These are phyloP conservation scores for Apiotrichum domesticum DNA, from an alignment of 1,284 basidiomycete genomes.

Conservation along the genomic window DNA sequence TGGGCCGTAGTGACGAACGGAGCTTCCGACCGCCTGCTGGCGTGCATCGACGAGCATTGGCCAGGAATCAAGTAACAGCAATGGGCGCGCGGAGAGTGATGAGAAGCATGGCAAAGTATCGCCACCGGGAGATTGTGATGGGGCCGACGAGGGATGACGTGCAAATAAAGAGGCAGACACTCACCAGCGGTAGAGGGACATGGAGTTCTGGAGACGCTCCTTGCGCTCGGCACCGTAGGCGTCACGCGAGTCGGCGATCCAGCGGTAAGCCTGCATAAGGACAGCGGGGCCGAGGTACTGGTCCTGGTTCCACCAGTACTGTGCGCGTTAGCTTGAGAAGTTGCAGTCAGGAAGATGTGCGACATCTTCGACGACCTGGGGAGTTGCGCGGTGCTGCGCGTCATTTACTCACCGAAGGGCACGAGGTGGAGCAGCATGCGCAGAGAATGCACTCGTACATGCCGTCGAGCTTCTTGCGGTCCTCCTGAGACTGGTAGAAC, in stretches of 20 bases:
- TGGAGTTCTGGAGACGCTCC: conserved; percentile 88
- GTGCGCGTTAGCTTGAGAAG: conserved; percentile 18
- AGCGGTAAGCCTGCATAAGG: conserved; percentile 90
- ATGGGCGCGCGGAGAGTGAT: too few relatives aligned
- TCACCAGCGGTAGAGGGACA: conserved; percentile 68
- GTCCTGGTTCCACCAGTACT: conserved; percentile 99
- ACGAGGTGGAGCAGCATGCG: conserved; percentile 93
- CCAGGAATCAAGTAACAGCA: too few relatives aligned
- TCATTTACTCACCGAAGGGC: conserved; percentile 55
- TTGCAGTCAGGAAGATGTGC: not conserved
- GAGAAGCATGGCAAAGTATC: too few relatives aligned
- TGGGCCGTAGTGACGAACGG: not conserved
- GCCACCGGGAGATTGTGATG: not conserved
- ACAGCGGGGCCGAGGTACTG: conserved; percentile 96
- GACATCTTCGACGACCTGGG: too few relatives aligned
- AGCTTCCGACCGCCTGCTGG: too few relatives aligned
- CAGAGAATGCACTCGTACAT: conserved; percentile 77
- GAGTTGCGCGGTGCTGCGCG: too few relatives aligned
- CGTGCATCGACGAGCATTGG: too few relatives aligned
- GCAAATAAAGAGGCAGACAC: not conserved
- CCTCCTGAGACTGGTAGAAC: conserved; percentile 82
- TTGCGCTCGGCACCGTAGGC: conserved; percentile 72
- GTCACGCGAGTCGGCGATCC: conserved; percentile 97
- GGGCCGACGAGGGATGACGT: not conserved
- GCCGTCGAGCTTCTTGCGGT: conserved; percentile 92